Conservation (phyloP, 106 monocot genomes). For the Dendrobium nobile region DNA sequence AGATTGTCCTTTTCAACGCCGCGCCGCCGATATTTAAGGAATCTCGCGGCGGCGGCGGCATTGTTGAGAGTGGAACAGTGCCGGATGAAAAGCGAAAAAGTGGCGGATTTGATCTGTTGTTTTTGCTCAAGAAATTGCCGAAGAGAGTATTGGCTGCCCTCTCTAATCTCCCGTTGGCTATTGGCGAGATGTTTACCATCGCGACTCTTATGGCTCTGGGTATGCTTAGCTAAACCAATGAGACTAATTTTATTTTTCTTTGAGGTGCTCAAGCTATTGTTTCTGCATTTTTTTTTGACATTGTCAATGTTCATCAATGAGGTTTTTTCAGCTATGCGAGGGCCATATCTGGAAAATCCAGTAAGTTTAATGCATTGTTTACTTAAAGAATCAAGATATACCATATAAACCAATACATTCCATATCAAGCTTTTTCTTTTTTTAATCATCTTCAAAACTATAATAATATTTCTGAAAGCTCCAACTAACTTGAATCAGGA, state of each 20-base stretch:
- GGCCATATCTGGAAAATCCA: no score
- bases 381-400: no score
- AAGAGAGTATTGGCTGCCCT: constrained; percentile 54
- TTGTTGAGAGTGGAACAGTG: neutral
- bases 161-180: constrained; percentile 84
- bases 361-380: no score
- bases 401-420: no score
- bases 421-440: no score
- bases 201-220: constrained; percentile 88
- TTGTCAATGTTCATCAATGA: no score
- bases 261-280: neutral
- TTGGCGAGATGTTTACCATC: constrained; percentile 86
- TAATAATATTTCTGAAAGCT: no score
- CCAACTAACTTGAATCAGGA: no score
- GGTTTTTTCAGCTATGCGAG: no score
- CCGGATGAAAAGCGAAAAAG: neutral
- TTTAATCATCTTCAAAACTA: no score
- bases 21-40: constrained; percentile 35
- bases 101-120: constrained; percentile 8
- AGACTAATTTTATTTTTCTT: neutral
- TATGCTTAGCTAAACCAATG: constrained; percentile 11
- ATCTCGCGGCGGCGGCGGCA: neutral
- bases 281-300: neutral
- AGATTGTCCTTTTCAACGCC: constrained; percentile 52
- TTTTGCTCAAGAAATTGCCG: constrained; percentile 31